Conservation (phyloP, 2,329 filamentous ascomycete species). For the Colletotrichum liriopes region DNA sequence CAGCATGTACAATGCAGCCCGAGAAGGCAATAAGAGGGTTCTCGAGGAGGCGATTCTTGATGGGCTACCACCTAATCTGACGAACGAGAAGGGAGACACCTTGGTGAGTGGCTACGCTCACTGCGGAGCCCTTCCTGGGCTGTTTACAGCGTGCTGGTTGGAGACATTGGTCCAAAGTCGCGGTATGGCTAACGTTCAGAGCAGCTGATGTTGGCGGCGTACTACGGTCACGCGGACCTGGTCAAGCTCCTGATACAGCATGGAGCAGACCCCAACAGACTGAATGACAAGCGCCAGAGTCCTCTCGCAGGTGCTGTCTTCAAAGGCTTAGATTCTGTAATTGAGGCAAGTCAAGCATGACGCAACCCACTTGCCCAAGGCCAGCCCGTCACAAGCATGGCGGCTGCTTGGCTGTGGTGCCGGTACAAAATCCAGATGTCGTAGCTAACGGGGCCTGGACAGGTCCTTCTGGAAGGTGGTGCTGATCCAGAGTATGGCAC, state of each 20-base stretch:
- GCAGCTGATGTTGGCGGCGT: constrained; percentile 80
- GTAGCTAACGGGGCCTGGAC: not conserved
- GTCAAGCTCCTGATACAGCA: constrained; percentile 73
- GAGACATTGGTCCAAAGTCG: not conserved
- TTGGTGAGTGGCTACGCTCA: constrained; percentile 62
- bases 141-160: not conserved
- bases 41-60: constrained; percentile 75
- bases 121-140: not conserved
- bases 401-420: not conserved
- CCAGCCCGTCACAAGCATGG: not conserved
- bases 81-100: constrained; percentile 81
- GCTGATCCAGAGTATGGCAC: constrained; percentile 69
- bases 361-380: too few relatives aligned
- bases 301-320: constrained; percentile 81
- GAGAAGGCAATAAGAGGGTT: constrained; percentile 69
- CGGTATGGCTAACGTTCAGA: not conserved
- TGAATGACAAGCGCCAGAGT: constrained; percentile 80
- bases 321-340: constrained; percentile 77
- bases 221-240: constrained; percentile 76
- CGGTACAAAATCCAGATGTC: not conserved
- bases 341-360: constrained; percentile 61
- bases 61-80: constrained; percentile 78
- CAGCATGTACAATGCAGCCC: constrained; percentile 78
- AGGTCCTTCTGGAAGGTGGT: constrained; percentile 66
- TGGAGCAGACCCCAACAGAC: constrained; percentile 76